Base-by-base conservation (phyloP, 352 stramenopile genomes). In the Phytophthora parvispora region DNA sequence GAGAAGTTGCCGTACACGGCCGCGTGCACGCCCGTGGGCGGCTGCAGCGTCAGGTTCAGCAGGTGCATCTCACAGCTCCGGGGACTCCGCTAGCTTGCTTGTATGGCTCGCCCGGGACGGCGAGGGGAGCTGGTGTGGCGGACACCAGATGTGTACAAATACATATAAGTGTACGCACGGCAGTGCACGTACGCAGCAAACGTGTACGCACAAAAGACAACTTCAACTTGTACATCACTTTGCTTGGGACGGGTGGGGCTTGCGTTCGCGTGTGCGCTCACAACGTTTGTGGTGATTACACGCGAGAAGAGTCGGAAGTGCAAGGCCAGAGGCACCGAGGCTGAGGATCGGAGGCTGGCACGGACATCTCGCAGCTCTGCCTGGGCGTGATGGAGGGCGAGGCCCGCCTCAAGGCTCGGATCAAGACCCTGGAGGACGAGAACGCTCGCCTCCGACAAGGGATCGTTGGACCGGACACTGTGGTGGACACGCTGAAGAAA, bases 1-100 rank as follows among this genome's bases (percentile, higher is more conserved):
- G 86, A 91, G 72, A 99, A 99, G 83, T 98, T 98, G 49, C 95
- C 95, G 64, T 98, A 98, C 1, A 94, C 84, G 45, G 91, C 86
- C 60, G 92, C 62, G 67, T 91, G 92, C 66, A 96, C 90, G 45
- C 78, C 89, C 71, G 88, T 85, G 45, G 88, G 88, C 64, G 88
- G 79, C 76, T 96, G 89, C 64, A 97, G 89, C 80, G 90, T 96
- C 36, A 97, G 78, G 77, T 96, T 96, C 34, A 97, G 83, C 22
- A 97, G 80, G 72, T 97, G 86, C 90, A 97, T 97, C n/a, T n/a
- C n/a, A n/a, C n/a, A n/a, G n/a, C n/a, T n/a, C n/a, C n/a, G n/a
- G n/a, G n/a, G 40, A 22, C 4, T 43, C 15, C 34, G 34, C 34
- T 22, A n/a, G n/a, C n/a, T n/a, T n/a, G n/a, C n/a, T 7, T 24